Evolutionary conservation across 441 rosid species (phyloP), one percentile per base, ranked within the genome.

Genomic region (Rhodomyrtus psidioides): DNA sequence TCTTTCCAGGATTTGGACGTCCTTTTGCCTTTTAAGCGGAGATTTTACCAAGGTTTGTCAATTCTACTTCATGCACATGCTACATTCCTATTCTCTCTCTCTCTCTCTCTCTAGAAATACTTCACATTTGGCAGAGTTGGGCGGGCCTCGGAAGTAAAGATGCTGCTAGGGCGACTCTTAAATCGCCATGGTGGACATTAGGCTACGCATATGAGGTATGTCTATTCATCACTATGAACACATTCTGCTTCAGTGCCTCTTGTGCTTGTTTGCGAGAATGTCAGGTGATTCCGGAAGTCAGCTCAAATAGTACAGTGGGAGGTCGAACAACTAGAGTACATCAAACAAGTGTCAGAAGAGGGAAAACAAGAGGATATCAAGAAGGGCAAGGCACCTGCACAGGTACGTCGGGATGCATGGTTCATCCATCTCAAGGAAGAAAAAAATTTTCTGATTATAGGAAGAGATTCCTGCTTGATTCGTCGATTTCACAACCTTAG

Each of bases 111-210:
- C 51, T 81, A 87, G 75, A 57, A 27, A 62, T 58, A 57, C 14
- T 53, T 55, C 34, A 82, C 56, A 75, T 88, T 83, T 82, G 89
- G 55, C 87, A 95, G 99, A 88, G 89, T 94, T 88, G 98, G 95
- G 81, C 98, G 92, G 86, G 90, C 86, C 75, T 55, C 88, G 53
- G 97, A 96, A 90, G 98, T 28, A 95, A 95, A 91, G 98, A 95
- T 86, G 96, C 99, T 3, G 99, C 98, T 26, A 93, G 99, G 89
- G 99, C 95, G 53, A 95, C 98, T 85, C 84, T 96, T 87, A 95
- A 92, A 90, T 93, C 94, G 60, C 97, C 99, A 16, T 96, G 98
- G 99, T 96, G 98, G 98, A 96, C 98, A 83, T 90, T 96, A 34
- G 98, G 99, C 85, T 96, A 96, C 89, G 88, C 85, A 81, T 94